Conservation (phyloP, 495 filamentous ascomycete species). For the Aspergillus funiculosus region DNA sequence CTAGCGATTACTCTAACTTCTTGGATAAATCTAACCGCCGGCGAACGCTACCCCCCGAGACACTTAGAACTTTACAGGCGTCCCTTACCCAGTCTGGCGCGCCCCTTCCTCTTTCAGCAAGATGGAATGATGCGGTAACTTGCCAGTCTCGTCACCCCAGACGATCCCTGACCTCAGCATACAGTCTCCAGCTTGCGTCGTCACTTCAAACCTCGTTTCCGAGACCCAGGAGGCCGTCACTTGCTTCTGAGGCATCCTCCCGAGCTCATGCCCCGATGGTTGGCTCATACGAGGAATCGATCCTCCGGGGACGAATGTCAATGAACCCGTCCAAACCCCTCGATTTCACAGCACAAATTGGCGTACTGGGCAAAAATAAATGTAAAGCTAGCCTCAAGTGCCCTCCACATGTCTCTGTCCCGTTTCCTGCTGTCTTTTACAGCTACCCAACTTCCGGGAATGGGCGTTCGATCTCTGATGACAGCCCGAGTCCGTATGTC, state of each 20-base stretch:
- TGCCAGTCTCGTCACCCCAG: slow-evolving; percentile 68
- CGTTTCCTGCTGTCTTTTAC: slow-evolving; percentile 96
- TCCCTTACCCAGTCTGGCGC: slow-evolving; percentile 25
- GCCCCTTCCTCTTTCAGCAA: slow-evolving; percentile 17
- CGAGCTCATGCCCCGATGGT: slow-evolving; percentile 91
- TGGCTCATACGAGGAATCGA: slow-evolving; percentile 96
- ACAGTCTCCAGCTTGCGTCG: slow-evolving; percentile 51
- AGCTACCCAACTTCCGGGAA: slow-evolving; percentile 67
- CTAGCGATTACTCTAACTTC: slow-evolving; percentile 27
- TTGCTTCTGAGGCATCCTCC: slow-evolving; percentile 66
- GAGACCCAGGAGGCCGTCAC: slow-evolving; percentile 62
- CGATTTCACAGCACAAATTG: slow-evolving; percentile 92
- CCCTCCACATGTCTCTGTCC: slow-evolving; percentile 84
- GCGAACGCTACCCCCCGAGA: slow-evolving; percentile 56
- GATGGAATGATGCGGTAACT: slow-evolving; percentile 50
- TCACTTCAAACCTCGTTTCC: slow-evolving; percentile 56
- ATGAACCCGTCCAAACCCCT: slow-evolving; percentile 91
- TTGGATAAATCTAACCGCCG: slow-evolving; percentile 48
- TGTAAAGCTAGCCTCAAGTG: slow-evolving; percentile 83
- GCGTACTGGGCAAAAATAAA: slow-evolving; percentile 82
- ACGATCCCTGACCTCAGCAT: slow-evolving; percentile 61
- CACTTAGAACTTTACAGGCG: slow-evolving; percentile 40
- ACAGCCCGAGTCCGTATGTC: slow-evolving; percentile 93
- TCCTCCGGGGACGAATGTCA: slow-evolving; percentile 92
- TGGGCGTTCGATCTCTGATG: slow-evolving; percentile 58